phyloP scores from a whole-genome alignment of 306 rosid species.

The Dryas alaskensis region DNA sequence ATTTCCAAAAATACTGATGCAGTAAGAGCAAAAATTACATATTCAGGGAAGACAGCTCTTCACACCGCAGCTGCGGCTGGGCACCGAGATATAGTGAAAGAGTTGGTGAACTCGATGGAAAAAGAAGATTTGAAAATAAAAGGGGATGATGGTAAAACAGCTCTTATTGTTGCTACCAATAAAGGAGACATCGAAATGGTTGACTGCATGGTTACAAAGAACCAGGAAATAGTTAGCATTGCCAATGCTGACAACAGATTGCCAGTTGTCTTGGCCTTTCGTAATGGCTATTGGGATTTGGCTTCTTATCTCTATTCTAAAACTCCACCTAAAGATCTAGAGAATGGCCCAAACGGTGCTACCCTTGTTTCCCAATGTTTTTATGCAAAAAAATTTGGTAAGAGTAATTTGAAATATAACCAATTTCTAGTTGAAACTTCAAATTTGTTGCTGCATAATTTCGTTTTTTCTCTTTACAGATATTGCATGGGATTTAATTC shows the following conservation, averaged over 20 bases:
- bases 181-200: neutral
- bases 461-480: neutral
- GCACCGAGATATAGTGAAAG: neutral
- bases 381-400: neutral
- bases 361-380: neutral
- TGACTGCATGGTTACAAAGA: neutral
- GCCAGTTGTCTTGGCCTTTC: neutral
- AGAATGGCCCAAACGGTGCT: neutral
- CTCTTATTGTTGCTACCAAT: slow-evolving; percentile 5
- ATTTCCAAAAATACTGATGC: neutral
- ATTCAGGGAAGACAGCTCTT: neutral
- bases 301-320: neutral
- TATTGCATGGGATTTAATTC: neutral
- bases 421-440: no score
- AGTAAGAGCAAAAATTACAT: neutral
- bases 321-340: neutral
- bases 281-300: neutral
- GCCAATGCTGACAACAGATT: no score
- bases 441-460: neutral
- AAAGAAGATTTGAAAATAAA: neutral
- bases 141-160: neutral
- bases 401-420: neutral
- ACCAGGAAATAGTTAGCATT: neutral
- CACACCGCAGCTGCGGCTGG: neutral
- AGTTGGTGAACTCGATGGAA: neutral